Conservation (phyloP, 495 filamentous ascomycete genomes). For the Xylaria acuta region DNA sequence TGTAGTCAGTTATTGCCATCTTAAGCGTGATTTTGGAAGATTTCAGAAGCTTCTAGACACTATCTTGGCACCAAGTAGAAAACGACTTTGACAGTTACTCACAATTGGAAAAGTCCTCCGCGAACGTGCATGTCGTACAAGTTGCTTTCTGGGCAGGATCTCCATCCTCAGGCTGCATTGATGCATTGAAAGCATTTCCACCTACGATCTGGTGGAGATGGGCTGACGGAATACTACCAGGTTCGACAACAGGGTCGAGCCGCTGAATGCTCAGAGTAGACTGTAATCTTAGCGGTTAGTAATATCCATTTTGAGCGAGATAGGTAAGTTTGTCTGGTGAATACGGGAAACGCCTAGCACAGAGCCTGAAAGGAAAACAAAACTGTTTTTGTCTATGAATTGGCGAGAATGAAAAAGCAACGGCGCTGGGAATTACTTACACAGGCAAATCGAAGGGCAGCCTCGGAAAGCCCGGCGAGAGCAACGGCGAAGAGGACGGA, state of each 20-base stretch:
- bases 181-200: constrained; percentile 58
- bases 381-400: not conserved
- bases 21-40: not conserved
- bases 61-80: not conserved
- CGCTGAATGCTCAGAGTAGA: constrained; percentile 56
- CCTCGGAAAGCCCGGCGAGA: constrained; percentile 48
- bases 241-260: constrained; percentile 58
- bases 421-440: not conserved
- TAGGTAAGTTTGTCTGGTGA: not conserved
- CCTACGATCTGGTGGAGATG: constrained; percentile 60
- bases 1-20: not conserved
- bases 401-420: not conserved
- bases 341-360: not conserved
- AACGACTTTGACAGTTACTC: not conserved
- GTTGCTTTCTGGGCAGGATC: constrained; percentile 49
- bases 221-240: constrained; percentile 50
- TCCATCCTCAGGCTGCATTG: constrained; percentile 47
- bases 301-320: too few species aligned
- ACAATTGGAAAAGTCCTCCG: constrained; percentile 55
- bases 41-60: not conserved
- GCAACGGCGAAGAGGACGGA: constrained; percentile 46
- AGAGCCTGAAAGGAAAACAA: too few species aligned
- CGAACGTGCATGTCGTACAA: constrained; percentile 57
- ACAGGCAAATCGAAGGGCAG: constrained; percentile 58
- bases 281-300: not conserved